phyloP scores from a whole-genome alignment of 2,329 filamentous ascomycete species.

The Sporothrix phasma region DNA sequence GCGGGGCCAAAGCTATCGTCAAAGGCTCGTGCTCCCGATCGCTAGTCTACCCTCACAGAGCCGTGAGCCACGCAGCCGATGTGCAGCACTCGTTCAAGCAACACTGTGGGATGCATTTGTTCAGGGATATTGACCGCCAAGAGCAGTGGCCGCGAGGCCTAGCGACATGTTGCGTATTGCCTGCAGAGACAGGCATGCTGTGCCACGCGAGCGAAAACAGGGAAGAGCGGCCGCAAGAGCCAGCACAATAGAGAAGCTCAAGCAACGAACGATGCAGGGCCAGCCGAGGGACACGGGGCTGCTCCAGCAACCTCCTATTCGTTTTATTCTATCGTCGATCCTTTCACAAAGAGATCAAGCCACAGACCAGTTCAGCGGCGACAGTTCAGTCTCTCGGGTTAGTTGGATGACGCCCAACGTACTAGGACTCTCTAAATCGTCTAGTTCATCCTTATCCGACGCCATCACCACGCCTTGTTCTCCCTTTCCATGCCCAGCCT shows the following conservation, averaged over 20 bases:
- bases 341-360: background rate
- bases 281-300: background rate
- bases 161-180: background rate
- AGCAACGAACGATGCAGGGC: background rate
- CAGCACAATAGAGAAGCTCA: background rate
- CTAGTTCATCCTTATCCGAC: background rate
- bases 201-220: background rate
- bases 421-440: too few relatives aligned
- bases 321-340: too few relatives aligned
- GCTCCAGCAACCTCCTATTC: background rate
- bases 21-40: background rate
- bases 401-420: background rate
- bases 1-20: background rate
- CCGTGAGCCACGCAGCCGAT: background rate
- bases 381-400: background rate
- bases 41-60: background rate
- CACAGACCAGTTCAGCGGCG: background rate
- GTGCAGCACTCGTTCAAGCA: background rate
- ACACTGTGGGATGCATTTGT: background rate
- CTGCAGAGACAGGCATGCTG: background rate
- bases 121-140: background rate
- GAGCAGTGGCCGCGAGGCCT: background rate
- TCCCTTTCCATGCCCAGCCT: background rate
- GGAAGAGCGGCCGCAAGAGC: background rate
- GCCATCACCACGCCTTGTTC: background rate